A percentile compares a stretch with the other conserved stretches of the same genome.
phyloP scores from a whole-genome alignment of 306 rosid species.

The Nissolia schottii region DNA sequence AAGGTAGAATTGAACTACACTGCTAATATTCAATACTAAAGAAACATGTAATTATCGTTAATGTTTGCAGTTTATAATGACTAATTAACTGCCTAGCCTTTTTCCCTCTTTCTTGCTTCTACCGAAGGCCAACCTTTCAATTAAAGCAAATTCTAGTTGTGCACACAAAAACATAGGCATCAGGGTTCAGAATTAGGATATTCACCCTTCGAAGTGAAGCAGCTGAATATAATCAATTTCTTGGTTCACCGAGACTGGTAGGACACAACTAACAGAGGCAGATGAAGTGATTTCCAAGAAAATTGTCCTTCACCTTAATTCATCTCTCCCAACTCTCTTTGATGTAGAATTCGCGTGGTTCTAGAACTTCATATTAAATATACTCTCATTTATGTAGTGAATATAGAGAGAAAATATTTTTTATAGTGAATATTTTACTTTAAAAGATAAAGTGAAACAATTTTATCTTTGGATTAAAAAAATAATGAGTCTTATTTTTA shows the following conservation, averaged over 20 bases:
- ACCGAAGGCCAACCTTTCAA: neutral
- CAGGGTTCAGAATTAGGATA: neutral
- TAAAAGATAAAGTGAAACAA: too few relatives aligned
- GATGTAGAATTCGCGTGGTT: too few relatives aligned
- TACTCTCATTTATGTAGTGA: too few relatives aligned
- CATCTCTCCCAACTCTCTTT: neutral
- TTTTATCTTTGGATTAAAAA: too few relatives aligned
- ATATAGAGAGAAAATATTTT: too few relatives aligned
- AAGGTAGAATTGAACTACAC: neutral
- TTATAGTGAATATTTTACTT: too few relatives aligned
- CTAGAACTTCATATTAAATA: too few relatives aligned
- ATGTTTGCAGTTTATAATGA: neutral
- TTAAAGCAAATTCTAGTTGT: conserved; percentile 3
- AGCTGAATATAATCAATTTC: neutral
- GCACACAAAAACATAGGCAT: neutral
- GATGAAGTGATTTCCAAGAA: conserved; percentile 16
- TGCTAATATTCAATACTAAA: neutral
- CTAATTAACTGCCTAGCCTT: neutral
- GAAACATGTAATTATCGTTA: neutral
- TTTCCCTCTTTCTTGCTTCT: neutral
- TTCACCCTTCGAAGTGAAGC: conserved; percentile 19
- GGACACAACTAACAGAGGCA: neutral
- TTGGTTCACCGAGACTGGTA: neutral
- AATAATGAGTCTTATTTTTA: too few relatives aligned
- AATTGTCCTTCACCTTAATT: neutral